Percentiles rank a stretch among this genome's conserved stretches.
Conservation (phyloP, 176 grass and related monocot genomes). For the barley (Hordeum vulgare) region MorexV3_pseudomolecules_assembly NC_058522.1:459620937-459621436, state of each 20-base stretch:
- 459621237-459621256: conserved; percentile 7
- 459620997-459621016: not conserved
- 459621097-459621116: not conserved
- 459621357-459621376: not conserved
- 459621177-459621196: conserved; percentile 23
- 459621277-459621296: not conserved
- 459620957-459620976: too few species aligned
- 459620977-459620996: too few species aligned
- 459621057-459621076: not conserved
- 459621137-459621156: not conserved
- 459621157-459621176: not conserved
- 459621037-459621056: not conserved
- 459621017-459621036: not conserved
- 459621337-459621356: conserved; percentile 3
- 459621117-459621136: not conserved
- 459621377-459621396: not conserved
- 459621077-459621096: not conserved
- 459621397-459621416: not conserved
- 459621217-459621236: conserved; percentile 26
- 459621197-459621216: conserved; percentile 13
- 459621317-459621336: not conserved
- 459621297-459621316: conserved; percentile 27
- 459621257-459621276: not conserved
- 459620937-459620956: not conserved
- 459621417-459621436: not conserved